Evolutionary conservation across 495 filamentous ascomycete genomes (phyloP).

Genomic region (Oleoguttula mirabilis): DNA sequence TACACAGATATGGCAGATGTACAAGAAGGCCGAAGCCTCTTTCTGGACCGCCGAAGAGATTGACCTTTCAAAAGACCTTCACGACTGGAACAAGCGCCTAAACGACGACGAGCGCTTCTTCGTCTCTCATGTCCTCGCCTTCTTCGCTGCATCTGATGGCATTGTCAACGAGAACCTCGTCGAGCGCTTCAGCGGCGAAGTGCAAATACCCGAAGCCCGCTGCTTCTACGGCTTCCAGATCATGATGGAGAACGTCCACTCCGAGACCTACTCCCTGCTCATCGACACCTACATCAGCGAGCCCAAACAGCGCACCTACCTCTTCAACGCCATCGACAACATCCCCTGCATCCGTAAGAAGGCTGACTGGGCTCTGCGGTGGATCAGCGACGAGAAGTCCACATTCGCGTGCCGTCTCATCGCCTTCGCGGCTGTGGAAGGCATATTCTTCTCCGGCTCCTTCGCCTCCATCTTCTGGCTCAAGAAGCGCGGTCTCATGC

Average conservation of each 20-base stretch:
- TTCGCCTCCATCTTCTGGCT: constrained; percentile 99
- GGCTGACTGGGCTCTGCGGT: constrained; percentile 91
- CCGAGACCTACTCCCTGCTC: constrained; percentile 96
- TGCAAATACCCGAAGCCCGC: constrained; percentile 93
- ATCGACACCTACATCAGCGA: constrained; percentile 99
- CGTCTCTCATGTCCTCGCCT: constrained; percentile 94
- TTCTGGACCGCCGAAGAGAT: constrained; percentile 99
- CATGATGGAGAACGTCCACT: constrained; percentile 99
- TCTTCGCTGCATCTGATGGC: constrained; percentile 98
- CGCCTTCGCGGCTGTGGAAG: constrained; percentile 95
- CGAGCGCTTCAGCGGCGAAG: constrained; percentile 93
- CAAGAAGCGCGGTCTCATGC: constrained; percentile 99
- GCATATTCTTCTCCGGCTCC: constrained; percentile 99
- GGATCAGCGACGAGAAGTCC: constrained; percentile 85
- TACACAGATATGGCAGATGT: constrained; percentile 97
- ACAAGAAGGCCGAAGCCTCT: constrained; percentile 99
- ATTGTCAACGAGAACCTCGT: constrained; percentile 99
- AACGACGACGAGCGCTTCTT: constrained; percentile 98
- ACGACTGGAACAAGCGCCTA: constrained; percentile 96
- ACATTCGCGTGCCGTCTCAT: constrained; percentile 93
- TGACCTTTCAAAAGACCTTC: constrained; percentile 93
- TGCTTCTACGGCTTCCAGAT: constrained; percentile 99
- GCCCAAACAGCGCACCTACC: constrained; percentile 83
- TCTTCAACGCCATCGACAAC: constrained; percentile 97
- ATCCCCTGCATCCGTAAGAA: constrained; percentile 96